These are phyloP conservation scores for Sequoia sempervirens DNA, from an alignment of 75 land plant genomes.

Conservation along the genomic window DNA sequence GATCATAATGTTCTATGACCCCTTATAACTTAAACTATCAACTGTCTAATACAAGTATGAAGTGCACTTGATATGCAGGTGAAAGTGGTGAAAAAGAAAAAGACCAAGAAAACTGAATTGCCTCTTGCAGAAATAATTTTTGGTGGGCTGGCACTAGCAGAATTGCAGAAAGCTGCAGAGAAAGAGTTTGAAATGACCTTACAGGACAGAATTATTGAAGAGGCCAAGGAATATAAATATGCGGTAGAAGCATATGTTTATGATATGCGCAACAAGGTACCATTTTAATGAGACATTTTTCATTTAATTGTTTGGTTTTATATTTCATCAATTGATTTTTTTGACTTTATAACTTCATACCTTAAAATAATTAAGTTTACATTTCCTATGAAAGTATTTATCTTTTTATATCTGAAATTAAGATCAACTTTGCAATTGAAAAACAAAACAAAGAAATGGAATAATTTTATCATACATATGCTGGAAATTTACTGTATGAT, in stretches of 20 bases:
- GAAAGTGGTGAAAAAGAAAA: conserved; percentile 60
- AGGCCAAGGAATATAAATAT: conserved; percentile 93
- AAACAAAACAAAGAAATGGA: neutral
- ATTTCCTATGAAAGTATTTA: too few species aligned
- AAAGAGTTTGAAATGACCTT: conserved; percentile 86
- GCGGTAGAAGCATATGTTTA: conserved; percentile 94
- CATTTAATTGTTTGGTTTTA: neutral
- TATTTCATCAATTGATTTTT: neutral
- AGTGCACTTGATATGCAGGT: conserved; percentile 9
- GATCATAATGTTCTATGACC: neutral
- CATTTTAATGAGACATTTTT: neutral
- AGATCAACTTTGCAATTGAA: neutral
- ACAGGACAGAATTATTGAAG: conserved; percentile 93
- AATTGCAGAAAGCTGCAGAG: conserved; percentile 74
- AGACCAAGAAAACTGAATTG: conserved; percentile 70
- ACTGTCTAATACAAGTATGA: neutral
- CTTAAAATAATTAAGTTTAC: neutral
- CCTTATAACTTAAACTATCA: neutral
- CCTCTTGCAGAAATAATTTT: conserved; percentile 50
- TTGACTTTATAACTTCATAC: neutral
- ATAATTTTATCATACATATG: neutral
- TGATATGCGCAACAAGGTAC: conserved; percentile 92
- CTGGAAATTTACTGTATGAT: neutral
- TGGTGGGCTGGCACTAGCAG: conserved; percentile 54
- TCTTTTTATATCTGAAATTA: neutral